Evolutionary conservation across 2,329 filamentous ascomycete genomes (phyloP).

Genomic region (Colletotrichum tamarilloi): DNA sequence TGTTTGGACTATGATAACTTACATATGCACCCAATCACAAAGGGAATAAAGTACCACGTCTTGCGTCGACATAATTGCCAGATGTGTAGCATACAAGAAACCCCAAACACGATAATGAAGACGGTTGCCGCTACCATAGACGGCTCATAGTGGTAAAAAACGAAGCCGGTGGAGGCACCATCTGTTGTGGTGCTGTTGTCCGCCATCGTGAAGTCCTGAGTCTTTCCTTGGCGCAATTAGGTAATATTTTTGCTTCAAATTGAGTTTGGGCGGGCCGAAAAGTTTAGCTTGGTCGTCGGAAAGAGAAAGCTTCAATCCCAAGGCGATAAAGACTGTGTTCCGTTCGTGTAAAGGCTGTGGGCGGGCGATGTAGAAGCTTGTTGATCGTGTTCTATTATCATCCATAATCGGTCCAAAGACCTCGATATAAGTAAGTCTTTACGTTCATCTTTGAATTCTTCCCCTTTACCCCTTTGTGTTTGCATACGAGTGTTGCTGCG

Average conservation of each 20-base stretch:
- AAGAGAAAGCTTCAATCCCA: background rate
- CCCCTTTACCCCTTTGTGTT: constrained; percentile 7
- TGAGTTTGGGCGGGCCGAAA: background rate
- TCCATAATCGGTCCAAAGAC: background rate
- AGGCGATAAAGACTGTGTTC: background rate
- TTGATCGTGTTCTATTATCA: background rate
- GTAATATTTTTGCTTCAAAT: background rate
- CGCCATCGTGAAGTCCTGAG: background rate
- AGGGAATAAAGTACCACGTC: constrained; percentile 65
- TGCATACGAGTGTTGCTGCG: background rate
- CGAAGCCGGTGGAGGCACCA: constrained; percentile 21
- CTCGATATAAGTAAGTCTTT: background rate
- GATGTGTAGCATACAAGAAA: constrained; percentile 52
- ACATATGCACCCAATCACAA: constrained; percentile 65
- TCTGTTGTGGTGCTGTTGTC: constrained; percentile 18
- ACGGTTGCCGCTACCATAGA: constrained; percentile 54
- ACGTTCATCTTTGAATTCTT: background rate
- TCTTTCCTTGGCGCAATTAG: background rate
- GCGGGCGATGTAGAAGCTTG: background rate
- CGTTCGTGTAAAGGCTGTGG: background rate
- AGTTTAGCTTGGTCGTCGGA: background rate
- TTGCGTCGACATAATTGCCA: constrained; percentile 52
- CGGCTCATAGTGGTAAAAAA: constrained; percentile 60
- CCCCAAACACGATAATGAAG: constrained; percentile 53
- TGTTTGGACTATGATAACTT: constrained; percentile 39